Evolutionary conservation across 257 asterid species (phyloP), one percentile per base, ranked within the genome.

Genomic region (Echium plantagineum): DNA sequence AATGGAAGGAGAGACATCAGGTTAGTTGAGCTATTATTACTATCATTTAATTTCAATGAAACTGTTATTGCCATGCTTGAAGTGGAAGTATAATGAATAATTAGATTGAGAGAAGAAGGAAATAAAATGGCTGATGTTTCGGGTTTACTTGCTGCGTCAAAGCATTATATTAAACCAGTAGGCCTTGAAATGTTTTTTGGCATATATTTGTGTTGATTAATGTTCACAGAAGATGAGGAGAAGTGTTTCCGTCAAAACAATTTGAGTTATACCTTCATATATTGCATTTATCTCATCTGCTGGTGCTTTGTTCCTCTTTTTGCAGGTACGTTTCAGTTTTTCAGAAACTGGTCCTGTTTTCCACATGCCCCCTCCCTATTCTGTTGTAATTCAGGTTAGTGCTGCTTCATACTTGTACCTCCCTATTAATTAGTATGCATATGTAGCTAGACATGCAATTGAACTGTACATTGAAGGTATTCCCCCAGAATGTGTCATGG

Each of bases 1-100:
- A 74, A 71, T 90, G 97, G 96, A 90, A 90, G 73, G 97, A 90
- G 75, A 77, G 94, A 70, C 96, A 87, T 75, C 95, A 87, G 90
- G 97, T 84, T 69, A 75, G 72, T 67, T 60, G 20, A 18, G 63
- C 17, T 15, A 52, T 35, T 19, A 17, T 12, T 46, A 57, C 55
- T 24, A 16, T 28, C 32, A 31, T 24, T 46, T 32, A 13, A 63
- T 53, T 22, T 42, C 26, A 21, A 49, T 7, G 28, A 17, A 12
- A 12, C 16, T 42, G 49, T 17, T 42, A 42, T 0, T 42, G 49
- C 0, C 49, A 12, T 42, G 49, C 49, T 42, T 42, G 49, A 10
- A 42, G 4, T 17, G 17, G 0, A 10, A 10, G 3, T 12, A 42
- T 42, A 42, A 42, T 42, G 16, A 13, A 42, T 42, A 42, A 42